phyloP scores from a whole-genome alignment of 2,329 filamentous ascomycete genomes.

The Coniella vitis region DNA sequence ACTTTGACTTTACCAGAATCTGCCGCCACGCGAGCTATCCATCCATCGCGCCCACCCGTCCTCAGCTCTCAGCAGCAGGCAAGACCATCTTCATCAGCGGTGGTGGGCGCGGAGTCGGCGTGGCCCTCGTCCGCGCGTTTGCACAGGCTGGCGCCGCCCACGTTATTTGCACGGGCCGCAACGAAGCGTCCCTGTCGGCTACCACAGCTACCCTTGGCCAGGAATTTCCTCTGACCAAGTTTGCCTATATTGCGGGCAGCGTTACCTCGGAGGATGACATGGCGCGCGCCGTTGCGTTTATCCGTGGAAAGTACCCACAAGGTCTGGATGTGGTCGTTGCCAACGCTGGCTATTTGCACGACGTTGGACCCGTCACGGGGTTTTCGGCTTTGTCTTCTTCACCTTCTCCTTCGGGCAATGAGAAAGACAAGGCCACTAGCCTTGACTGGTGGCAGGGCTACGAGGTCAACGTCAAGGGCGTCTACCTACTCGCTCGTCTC shows the following conservation, averaged over 20 bases:
- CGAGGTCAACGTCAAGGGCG: conserved; percentile 21
- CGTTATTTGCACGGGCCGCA: conserved; percentile 39
- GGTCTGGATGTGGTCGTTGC: conserved; percentile 23
- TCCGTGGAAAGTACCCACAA: background rate
- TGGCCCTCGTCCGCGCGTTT: conserved; percentile 41
- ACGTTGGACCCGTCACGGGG: conserved; percentile 15
- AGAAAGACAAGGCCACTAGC: background rate
- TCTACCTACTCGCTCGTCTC: conserved; percentile 18
- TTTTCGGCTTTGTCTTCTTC: too few relatives aligned
- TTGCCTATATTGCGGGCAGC: conserved; percentile 16
- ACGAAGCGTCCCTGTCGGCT: conserved; percentile 18
- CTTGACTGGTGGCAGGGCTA: conserved; percentile 23
- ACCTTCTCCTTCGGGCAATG: too few relatives aligned
- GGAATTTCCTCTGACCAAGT: conserved; percentile 7
- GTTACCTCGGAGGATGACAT: conserved; percentile 14
- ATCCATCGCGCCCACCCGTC: conserved; percentile 20
- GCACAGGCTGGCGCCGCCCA: conserved; percentile 44
- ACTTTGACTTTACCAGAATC: background rate
- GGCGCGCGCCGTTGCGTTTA: conserved; percentile 3
- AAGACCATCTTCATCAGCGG: conserved; percentile 46
- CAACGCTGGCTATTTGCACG: conserved; percentile 22
- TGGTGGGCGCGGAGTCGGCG: conserved; percentile 43
- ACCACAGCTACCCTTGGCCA: background rate
- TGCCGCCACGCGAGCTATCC: conserved; percentile 20
- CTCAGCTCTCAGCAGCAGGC: conserved; percentile 23